Evolutionary conservation across 2,329 filamentous ascomycete species (phyloP).

Genomic region (Shiraia sp.): DNA sequence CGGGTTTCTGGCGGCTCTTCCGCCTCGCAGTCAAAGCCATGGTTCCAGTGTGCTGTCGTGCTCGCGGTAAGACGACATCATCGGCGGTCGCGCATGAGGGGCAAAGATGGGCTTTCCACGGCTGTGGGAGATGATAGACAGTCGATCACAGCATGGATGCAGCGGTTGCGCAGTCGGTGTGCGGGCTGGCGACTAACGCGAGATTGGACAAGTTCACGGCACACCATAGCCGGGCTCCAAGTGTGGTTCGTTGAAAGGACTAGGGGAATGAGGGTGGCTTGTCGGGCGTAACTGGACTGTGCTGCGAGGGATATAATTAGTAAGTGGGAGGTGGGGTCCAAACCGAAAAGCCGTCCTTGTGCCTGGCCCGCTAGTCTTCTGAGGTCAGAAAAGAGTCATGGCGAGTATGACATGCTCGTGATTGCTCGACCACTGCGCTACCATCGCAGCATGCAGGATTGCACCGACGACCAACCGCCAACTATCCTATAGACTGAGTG

Average conservation of each 20-base stretch:
- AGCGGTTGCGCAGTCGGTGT: constrained; percentile 16
- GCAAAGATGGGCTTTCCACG: constrained; percentile 22
- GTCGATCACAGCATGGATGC: constrained; percentile 28
- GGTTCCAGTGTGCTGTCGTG: background rate
- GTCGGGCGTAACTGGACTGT: background rate
- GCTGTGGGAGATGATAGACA: constrained; percentile 29
- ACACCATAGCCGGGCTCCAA: constrained; percentile 13
- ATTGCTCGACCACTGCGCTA: constrained; percentile 6
- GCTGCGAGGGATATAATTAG: constrained; percentile 2
- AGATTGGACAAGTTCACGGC: constrained; percentile 11
- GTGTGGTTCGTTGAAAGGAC: background rate
- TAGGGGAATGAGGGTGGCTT: background rate
- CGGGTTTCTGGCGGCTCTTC: background rate
- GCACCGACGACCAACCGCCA: constrained; percentile 17
- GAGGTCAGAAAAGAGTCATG: constrained; percentile 7
- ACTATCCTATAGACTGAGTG: no score
- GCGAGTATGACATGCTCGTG: constrained; percentile 7
- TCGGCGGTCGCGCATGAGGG: constrained; percentile 28
- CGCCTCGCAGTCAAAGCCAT: constrained; percentile 1
- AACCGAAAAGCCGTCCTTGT: constrained; percentile 9
- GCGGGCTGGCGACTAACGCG: constrained; percentile 17
- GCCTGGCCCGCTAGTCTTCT: constrained; percentile 5
- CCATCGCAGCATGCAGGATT: no score
- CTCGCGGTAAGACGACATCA: constrained; percentile 32
- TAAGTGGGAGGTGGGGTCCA: constrained; percentile 8